Conservation (phyloP, 345 rosid genomes). For the Citrus maxima region DNA sequence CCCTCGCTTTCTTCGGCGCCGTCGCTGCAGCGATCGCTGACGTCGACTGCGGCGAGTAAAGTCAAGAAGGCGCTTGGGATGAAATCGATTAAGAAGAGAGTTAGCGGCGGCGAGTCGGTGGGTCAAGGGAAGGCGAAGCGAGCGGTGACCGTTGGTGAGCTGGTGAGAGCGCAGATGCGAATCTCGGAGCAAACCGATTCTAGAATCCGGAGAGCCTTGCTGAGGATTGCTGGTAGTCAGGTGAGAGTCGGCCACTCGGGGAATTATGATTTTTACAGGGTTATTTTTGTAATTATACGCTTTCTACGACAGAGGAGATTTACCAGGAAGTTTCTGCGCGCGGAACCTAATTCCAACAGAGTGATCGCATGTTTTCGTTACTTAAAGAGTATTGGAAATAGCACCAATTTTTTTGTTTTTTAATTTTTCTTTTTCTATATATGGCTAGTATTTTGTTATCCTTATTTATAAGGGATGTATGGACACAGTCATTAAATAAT, state of each 20-base stretch:
- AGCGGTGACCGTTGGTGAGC: slow-evolving; percentile 74
- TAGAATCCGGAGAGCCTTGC: slow-evolving; percentile 77
- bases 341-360: not conserved
- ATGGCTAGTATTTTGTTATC: not conserved
- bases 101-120: slow-evolving; percentile 27
- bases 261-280: not conserved
- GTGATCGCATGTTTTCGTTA: not conserved
- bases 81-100: slow-evolving; percentile 46
- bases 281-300: not conserved
- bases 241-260: slow-evolving; percentile 23
- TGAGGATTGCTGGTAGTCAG: slow-evolving; percentile 87
- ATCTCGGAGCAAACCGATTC: slow-evolving; percentile 80
- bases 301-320: not conserved
- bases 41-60: slow-evolving; percentile 81
- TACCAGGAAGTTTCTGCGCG: not conserved
- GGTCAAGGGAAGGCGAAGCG: slow-evolving; percentile 40
- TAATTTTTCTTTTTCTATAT: not conserved
- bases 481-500: not conserved
- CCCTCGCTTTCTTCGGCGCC: slow-evolving; percentile 25
- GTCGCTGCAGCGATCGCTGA: slow-evolving; percentile 75
- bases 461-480: not conserved
- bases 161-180: slow-evolving; percentile 49
- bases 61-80: slow-evolving; percentile 92
- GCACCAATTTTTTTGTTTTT: not conserved
- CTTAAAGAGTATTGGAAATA: not conserved